Conservation (phyloP, 139 green algal species). For the Choricystis sp. region DNA sequence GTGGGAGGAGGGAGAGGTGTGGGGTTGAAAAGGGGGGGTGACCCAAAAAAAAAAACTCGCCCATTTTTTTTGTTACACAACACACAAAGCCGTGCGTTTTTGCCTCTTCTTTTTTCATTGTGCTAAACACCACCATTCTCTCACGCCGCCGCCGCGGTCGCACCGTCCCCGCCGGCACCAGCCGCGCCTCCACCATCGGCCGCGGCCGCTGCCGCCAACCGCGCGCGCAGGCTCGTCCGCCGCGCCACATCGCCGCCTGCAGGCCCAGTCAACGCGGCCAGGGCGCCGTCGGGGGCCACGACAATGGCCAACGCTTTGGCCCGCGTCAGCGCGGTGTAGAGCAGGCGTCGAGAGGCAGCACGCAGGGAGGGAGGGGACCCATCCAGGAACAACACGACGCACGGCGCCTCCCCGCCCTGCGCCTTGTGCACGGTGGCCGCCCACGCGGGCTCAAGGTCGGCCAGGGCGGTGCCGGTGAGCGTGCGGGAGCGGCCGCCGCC, state of each 20-base stretch:
- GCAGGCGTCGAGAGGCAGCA: constrained; percentile 42
- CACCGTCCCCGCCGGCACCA: background rate
- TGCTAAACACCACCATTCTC: background rate
- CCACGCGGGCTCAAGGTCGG: constrained; percentile 45
- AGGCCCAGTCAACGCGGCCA: background rate
- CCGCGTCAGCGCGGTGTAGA: constrained; percentile 49
- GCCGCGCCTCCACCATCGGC: background rate
- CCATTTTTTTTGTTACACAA: background rate
- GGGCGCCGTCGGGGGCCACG: constrained; percentile 3
- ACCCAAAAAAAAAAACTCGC: too few species aligned
- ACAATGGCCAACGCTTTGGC: constrained; percentile 11
- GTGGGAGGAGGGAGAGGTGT: background rate
- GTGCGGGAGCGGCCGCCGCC: background rate
- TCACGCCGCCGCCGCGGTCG: background rate
- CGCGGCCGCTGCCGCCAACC: background rate
- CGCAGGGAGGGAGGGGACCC: constrained; percentile 12
- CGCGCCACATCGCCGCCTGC: too few species aligned
- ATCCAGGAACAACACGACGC: constrained; percentile 50
- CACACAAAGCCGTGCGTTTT: too few species aligned
- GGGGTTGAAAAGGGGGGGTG: too few species aligned
- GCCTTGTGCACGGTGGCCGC: constrained; percentile 78
- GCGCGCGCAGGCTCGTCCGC: background rate
- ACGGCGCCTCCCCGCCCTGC: constrained; percentile 61
- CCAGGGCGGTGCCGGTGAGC: constrained; percentile 4
- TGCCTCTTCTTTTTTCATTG: too few species aligned